Evolutionary conservation across 805 yeast species (phyloP), one percentile per base, ranked within the genome.

Genomic region (Ogataea wickerhamii): DNA sequence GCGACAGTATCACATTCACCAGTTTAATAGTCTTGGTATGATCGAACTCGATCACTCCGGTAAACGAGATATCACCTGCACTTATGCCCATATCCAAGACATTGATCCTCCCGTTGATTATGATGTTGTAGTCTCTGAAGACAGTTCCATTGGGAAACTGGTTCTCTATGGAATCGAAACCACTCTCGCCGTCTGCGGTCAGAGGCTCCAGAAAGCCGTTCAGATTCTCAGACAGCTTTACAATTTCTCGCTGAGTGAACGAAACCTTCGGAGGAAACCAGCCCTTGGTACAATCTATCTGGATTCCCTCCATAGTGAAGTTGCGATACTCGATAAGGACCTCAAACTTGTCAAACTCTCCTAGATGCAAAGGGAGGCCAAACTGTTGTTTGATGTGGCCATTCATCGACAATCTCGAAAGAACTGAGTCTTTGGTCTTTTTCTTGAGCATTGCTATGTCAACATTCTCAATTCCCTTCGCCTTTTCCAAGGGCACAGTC

Each of bases 11-110:
- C 16, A 58, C 56, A 18, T 47, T 43, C 4, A 47, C 49, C 8
- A 63, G 49, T 33, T 58, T 56, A 24, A 63, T 51, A 6, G 58
- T 54, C 40, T 59, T 56, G 6, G 63, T 60, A 36, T 63, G 68
- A 43, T 64, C 67, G 21, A 63, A 60, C 34, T 62, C 65, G 10
- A 64, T 53, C 6, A 59, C 54, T 3, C 64, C 68, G 8, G 35
- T 43, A 35, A 63, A 64, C 11, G 55, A 43, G 19, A 63, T 55
- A n/a, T 49, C 49, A 10, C 64, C 66, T 14, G 54, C 38, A 2
- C 48, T 56, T 6, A 53, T 44, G 17, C 20, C 31, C 10, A 37
- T 32, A 6, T 41, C 47, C 2, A 49, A 41, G 1, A 61, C 56
- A 10, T 42, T 37, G 5, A 61, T 43, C n/a, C 61, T 44, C 4